Conservation (phyloP, 1,284 basidiomycete genomes). For the Heterobasidion irregulare region DNA sequence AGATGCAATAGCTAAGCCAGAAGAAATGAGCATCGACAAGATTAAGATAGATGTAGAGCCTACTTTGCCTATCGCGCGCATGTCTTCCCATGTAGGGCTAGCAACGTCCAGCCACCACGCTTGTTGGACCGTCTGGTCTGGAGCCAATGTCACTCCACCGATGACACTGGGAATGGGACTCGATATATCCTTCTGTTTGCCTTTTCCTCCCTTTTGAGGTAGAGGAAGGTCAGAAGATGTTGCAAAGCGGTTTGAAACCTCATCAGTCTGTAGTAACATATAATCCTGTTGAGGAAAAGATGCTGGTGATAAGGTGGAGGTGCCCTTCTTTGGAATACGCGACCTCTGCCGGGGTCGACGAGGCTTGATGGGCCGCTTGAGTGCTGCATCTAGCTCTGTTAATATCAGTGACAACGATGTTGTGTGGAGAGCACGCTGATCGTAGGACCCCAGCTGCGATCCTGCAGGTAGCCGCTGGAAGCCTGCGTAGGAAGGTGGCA, state of each 20-base stretch:
- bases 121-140: constrained; percentile 18
- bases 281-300: constrained; percentile 11
- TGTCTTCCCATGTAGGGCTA: constrained; percentile 86
- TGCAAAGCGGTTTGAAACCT: not conserved
- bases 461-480: constrained; percentile 10
- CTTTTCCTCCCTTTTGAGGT: constrained; percentile 26
- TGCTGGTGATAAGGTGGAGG: not conserved
- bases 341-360: constrained; percentile 16
- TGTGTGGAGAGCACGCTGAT: constrained; percentile 40
- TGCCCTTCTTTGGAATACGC: not conserved
- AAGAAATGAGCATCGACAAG: not conserved
- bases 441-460: constrained; percentile 7
- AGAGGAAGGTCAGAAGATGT: not conserved
- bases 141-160: not conserved
- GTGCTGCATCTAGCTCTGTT: constrained; percentile 41
- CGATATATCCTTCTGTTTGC: constrained; percentile 18
- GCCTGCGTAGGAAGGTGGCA: constrained; percentile 29
- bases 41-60: constrained; percentile 12
- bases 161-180: too few species aligned
- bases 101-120: constrained; percentile 94
- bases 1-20: constrained; percentile 69
- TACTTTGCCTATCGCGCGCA: constrained; percentile 83
- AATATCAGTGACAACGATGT: constrained; percentile 50
- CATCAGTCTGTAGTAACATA: constrained; percentile 22
- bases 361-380: constrained; percentile 29